Evolutionary conservation across 2,329 filamentous ascomycete species (phyloP).

Genomic region (Teratosphaeria nubilosa): DNA sequence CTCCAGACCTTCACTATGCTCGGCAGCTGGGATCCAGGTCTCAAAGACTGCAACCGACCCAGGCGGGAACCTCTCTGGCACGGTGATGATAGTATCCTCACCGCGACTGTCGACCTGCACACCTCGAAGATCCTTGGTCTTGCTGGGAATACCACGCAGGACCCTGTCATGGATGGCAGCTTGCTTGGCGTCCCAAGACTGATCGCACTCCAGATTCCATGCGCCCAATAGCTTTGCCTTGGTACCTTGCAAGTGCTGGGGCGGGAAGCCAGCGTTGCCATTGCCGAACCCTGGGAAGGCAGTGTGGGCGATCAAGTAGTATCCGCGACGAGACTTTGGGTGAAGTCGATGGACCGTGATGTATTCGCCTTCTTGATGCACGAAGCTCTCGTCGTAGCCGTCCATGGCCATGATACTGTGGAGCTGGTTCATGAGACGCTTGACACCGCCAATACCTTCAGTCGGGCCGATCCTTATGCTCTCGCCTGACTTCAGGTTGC

Average conservation of each 20-base stretch:
- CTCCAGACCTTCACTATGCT: constrained; percentile 75
- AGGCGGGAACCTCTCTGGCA: constrained; percentile 76
- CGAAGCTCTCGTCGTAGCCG: constrained; percentile 87
- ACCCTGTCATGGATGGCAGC: constrained; percentile 58
- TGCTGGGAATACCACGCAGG: constrained; percentile 74
- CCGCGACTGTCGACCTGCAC: constrained; percentile 62
- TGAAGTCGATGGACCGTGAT: constrained; percentile 94
- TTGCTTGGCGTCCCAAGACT: constrained; percentile 57
- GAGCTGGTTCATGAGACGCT: constrained; percentile 88
- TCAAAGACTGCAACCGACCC: constrained; percentile 93
- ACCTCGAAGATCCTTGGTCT: constrained; percentile 62
- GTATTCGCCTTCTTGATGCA: constrained; percentile 93
- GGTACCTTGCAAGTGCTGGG: constrained; percentile 73
- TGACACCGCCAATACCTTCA: constrained; percentile 82
- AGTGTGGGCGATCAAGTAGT: constrained; percentile 92
- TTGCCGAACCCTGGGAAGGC: constrained; percentile 87
- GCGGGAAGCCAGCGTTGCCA: constrained; percentile 67
- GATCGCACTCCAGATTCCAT: constrained; percentile 85
- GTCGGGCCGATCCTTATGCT: constrained; percentile 55
- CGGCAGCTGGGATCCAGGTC: constrained; percentile 84
- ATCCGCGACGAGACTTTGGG: constrained; percentile 81
- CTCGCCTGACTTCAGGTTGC: constrained; percentile 35
- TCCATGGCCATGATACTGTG: constrained; percentile 94
- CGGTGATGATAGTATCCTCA: constrained; percentile 66
- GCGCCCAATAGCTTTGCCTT: constrained; percentile 77